Base-by-base conservation (phyloP, 2,329 filamentous ascomycete genomes). In the Botryotinia globosa region DNA sequence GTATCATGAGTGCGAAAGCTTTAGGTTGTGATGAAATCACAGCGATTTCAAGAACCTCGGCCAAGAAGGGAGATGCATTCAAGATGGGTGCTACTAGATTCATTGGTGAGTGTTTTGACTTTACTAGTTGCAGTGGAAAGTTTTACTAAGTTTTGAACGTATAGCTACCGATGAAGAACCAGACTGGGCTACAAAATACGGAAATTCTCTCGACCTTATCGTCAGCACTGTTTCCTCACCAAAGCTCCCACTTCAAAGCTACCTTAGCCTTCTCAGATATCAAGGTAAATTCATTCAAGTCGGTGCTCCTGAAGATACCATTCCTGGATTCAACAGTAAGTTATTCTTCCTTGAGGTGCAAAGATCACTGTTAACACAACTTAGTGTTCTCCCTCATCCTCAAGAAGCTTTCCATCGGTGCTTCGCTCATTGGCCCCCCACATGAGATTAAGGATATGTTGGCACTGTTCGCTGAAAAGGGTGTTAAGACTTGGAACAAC, bases 1-100 rank as follows among this genome's bases (percentile, higher is more conserved):
- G 88, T 0, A 80, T 95, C 22, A 84, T 93, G 74, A 94, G 88
- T 80, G 90, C 92, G 0, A 89, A 87, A 76, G 92, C 92, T 0
- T 83, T 95, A 1, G 90, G 89, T 16, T 90, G 89, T 39, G 89
- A 92, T 64, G 86, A 87, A 10, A 86, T 90, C 20, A 88, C 90
- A 34, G 90, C 88, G 14, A 87, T 92, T 76, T 90, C 89, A 10
- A 88, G 91, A 74, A 87, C 85, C 0, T 83, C 83, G 0, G 77
- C 81, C 79, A 92, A 92, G 83, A 84, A 82, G 54, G 85, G 84
- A 0, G 89, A 92, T 78, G 88, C 88, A 12, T 81, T 85, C 76
- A 87, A 87, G 75, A 84, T 92, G 73, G 90, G 91, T 10, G 90
- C 90, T 1, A 87, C 87, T 64, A 79, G 80, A 22, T 85, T 83